A percentile compares a stretch with the other conserved stretches of the same genome.
Conservation (phyloP, 1,139 yeast species). For the Debaryomycetaceae sp. region DNA sequence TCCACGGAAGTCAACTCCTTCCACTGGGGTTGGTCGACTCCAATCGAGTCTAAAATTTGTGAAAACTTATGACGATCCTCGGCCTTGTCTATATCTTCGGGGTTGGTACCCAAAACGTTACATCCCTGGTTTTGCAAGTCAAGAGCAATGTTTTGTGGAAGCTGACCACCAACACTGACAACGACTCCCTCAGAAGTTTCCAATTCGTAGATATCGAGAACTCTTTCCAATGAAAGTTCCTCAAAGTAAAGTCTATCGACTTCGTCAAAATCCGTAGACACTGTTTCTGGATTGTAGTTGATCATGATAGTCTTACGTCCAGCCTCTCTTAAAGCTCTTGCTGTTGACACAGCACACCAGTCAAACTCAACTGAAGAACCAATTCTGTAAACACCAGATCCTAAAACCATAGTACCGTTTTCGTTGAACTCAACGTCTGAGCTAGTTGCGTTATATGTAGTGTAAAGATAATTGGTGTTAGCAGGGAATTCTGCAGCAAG, state of each 20-base stretch:
- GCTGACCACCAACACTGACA: constrained; percentile 96
- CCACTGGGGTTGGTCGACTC: constrained; percentile 97
- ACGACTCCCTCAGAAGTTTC: constrained; percentile 89
- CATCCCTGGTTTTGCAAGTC: constrained; percentile 80
- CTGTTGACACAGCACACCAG: constrained; percentile 99
- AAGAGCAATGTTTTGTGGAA: constrained; percentile 95
- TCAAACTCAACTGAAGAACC: constrained; percentile 98
- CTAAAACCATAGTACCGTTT: constrained; percentile 89
- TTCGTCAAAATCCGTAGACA: constrained; percentile 96
- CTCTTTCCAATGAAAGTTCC: constrained; percentile 92
- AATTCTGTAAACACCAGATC: constrained; percentile 97
- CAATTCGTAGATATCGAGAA: constrained; percentile 92
- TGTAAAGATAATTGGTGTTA: constrained; percentile 88
- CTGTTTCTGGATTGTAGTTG: constrained; percentile 98
- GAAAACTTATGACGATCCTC: constrained; percentile 99
- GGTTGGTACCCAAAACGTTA: constrained; percentile 88
- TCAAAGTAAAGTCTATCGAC: constrained; percentile 96
- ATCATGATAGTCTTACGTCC: constrained; percentile 94
- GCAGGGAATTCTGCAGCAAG: constrained; percentile 99
- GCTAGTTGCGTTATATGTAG: constrained; percentile 88
- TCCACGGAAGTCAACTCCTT: constrained; percentile 84
- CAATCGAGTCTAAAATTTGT: constrained; percentile 83
- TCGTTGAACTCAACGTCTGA: constrained; percentile 86
- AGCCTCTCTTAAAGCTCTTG: constrained; percentile 83
- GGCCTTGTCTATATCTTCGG: constrained; percentile 93